Base-by-base conservation (phyloP, 148 eudicot genomes). In the Diospyros kaki region DNA sequence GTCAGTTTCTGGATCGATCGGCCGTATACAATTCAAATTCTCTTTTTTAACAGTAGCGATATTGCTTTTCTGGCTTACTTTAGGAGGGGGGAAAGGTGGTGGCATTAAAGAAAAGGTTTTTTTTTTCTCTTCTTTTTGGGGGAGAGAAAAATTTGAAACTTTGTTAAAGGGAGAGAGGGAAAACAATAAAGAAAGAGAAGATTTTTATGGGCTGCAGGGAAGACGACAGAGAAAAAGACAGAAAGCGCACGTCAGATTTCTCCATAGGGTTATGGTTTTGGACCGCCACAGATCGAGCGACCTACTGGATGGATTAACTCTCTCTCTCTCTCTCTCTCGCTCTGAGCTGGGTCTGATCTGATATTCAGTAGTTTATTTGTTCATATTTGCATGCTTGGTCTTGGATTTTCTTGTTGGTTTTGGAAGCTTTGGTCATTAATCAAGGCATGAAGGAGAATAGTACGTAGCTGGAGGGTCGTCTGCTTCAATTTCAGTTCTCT, bases 241-340 rank as follows among this genome's bases (percentile, higher is more conserved):
- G 81, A 85, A 85, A 78, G 81, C 77, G 77, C 79, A 82, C 78
- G 75, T 78, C 85, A 85, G 83, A 82, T 62, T 80, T 69, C 78
- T 78, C 84, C 78, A 72, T 73, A 81, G 79, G 80, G 81, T 18
- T 77, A 75, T 73, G 78, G 76, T 65, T 3, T 14, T 39, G 72
- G 74, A 18, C 52, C 52, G 51, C 54, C 64, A 14, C 10, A n/a
- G 67, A 6, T 61, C 28, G 43, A 50, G 45, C 28, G 66, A 75
- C 61, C 66, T 28, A 28, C 28, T 28, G 28, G 28, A 13, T 78
- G 45, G 46, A 76, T 56, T 64, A 38, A 61, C 59, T 60, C 59
- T 76, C 76, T 78, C 80, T 73, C 82, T 81, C 75, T 71, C 76
- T 72, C 76, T 65, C 72, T 69, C 70, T 76, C 79, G 72, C 73